phyloP scores from a whole-genome alignment of 176 grass and related monocot genomes.

The Ampelocalamus luodianensis region DNA sequence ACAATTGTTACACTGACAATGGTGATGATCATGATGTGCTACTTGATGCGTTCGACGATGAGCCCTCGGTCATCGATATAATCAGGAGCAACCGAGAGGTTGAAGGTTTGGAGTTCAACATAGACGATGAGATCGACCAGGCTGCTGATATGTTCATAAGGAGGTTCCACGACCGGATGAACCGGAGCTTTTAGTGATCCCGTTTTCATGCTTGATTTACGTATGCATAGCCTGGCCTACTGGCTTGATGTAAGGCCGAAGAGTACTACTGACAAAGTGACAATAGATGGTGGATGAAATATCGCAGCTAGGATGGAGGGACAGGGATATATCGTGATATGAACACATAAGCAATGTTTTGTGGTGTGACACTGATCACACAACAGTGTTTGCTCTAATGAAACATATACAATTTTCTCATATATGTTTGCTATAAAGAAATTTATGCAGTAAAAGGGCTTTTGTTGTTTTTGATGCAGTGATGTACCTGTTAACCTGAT shows the following conservation, averaged over 20 bases:
- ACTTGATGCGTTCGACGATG: not conserved
- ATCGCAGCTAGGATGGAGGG: not conserved
- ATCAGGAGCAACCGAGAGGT: slow-evolving; percentile 64
- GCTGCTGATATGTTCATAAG: slow-evolving; percentile 80
- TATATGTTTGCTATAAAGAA: slow-evolving; percentile 20
- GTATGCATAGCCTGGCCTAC: not conserved
- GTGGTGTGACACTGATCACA: not conserved
- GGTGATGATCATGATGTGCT: slow-evolving; percentile 18
- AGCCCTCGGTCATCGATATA: slow-evolving; percentile 65
- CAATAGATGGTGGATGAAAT: not conserved
- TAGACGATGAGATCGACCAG: slow-evolving; percentile 81
- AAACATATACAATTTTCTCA: not conserved
- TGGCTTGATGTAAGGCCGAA: not conserved
- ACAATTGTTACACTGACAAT: slow-evolving; percentile 15
- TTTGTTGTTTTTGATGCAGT: not conserved
- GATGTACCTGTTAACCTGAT: not conserved
- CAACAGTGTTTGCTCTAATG: slow-evolving; percentile 8
- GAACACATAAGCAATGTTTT: not conserved
- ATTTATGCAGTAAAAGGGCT: not conserved
- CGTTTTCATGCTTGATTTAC: not conserved
- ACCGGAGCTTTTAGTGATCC: slow-evolving; percentile 19
- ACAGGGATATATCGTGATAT: not conserved
- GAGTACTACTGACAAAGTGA: slow-evolving; percentile 24
- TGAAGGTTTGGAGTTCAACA: slow-evolving; percentile 62
- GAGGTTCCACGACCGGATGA: slow-evolving; percentile 68